Evolutionary conservation across 2,329 filamentous ascomycete genomes (phyloP), one percentile per base, ranked within the genome.

Genomic region (Aspergillus glaucus): DNA sequence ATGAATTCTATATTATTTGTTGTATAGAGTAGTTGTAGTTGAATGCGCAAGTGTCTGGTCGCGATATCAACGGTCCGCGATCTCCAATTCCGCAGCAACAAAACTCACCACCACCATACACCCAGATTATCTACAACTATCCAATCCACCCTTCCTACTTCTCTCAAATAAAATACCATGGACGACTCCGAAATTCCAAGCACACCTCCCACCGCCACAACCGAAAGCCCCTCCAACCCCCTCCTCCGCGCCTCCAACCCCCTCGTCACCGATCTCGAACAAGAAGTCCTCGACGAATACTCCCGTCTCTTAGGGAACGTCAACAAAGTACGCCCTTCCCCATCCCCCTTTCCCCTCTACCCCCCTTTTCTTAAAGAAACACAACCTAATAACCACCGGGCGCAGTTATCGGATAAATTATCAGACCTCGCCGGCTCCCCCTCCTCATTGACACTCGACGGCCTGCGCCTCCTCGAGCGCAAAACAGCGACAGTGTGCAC

Each of bases 401-500:
- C 32, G 39, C 28, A 71, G 68, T 57, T 69, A 41, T 64, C 62
- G n/a, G 54, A 58, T 10, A 64, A 63, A 47, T 59, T 70, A 83
- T 83, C 76, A 80, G 37, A 71, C 66, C 44, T 75, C 77, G 50
- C 81, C 83, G 52, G 81, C 80, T 60, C 75, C 79, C 61, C 84
- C 87, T 54, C 84, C 81, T 87, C 91, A 0, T 85, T 88, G 19
- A 85, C 86, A 6, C 65, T 75, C 8, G 88, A 98, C 68, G 86
- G 88, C 7, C 77, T 98, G 59, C 79, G 93, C 47, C 85, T 91
- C 40, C 76, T 98, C 47, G 93, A 98, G 76, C 79, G 93, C 60
- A 96, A 97, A 77, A 96, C 92, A 40, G 90, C 89, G 58, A 76
- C 95, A 47, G 92, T 96, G 19, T 97, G 95, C 70, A 98, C 93